These are phyloP conservation scores for Styphnolobium japonicum DNA, from an alignment of 306 rosid genomes.

Conservation along the genomic window DNA sequence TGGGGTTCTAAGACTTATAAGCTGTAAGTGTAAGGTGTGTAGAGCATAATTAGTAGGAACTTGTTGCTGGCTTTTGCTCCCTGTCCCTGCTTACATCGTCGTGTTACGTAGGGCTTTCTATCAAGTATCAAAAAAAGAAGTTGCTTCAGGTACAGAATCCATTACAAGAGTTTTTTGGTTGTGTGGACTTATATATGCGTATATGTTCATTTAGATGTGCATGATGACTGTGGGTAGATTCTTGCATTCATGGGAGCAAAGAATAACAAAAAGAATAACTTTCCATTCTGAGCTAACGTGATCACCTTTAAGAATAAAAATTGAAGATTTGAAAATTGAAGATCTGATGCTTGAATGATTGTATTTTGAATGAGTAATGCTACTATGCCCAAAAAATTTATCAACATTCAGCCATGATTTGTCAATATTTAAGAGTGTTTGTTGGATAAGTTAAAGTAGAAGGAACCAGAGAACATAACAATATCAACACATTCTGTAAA, in stretches of 20 bases:
- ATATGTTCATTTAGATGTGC: neutral
- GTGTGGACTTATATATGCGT: neutral
- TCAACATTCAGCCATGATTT: no score
- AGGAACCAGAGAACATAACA: no score
- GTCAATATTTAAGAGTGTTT: no score
- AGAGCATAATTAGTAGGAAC: neutral
- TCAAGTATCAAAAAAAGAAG: neutral
- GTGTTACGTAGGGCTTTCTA: neutral
- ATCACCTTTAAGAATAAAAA: neutral
- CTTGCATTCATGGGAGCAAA: neutral
- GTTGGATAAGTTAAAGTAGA: no score
- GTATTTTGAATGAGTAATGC: no score
- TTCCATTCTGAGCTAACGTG: neutral
- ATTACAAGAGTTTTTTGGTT: neutral
- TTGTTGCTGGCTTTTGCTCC: neutral
- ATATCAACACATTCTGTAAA: no score
- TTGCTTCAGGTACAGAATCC: neutral
- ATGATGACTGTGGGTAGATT: neutral
- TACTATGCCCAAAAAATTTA: no score
- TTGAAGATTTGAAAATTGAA: neutral
- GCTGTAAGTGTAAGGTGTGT: neutral
- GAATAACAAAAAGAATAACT: constrained; percentile 3
- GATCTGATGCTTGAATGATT: neutral
- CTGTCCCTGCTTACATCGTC: neutral
- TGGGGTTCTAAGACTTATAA: neutral